phyloP scores from a whole-genome alignment of 2,329 filamentous ascomycete species.

The Cladosporium halotolerans region DNA sequence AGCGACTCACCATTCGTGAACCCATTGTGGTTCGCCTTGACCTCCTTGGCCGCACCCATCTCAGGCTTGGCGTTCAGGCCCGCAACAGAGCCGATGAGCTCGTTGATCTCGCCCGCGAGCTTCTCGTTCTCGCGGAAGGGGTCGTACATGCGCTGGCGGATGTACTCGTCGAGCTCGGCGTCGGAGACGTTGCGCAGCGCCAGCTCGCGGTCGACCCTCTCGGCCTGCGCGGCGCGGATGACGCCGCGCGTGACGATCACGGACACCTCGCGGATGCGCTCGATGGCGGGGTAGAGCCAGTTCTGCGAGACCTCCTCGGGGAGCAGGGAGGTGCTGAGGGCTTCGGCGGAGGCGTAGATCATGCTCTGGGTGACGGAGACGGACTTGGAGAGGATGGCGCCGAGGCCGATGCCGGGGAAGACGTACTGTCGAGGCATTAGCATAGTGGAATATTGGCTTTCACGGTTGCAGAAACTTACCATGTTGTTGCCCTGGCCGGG shows the following conservation, averaged over 20 bases:
- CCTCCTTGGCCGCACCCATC: neutral
- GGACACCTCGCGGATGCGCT: conserved; percentile 85
- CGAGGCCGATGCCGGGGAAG: conserved; percentile 92
- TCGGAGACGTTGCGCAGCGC: conserved; percentile 62
- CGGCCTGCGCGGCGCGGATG: conserved; percentile 82
- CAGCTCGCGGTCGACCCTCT: conserved; percentile 52
- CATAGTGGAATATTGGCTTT: neutral
- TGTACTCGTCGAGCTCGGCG: conserved; percentile 64
- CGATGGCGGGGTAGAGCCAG: conserved; percentile 85
- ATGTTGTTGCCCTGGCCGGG: conserved; percentile 68
- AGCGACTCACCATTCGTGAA: conserved; percentile 3
- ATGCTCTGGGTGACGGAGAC: conserved; percentile 85
- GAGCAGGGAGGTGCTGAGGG: conserved; percentile 71
- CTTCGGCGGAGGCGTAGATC: conserved; percentile 89
- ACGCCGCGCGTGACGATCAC: conserved; percentile 82
- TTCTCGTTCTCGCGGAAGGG: conserved; percentile 42
- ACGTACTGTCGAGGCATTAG: conserved; percentile 54
- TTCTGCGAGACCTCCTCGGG: conserved; percentile 74
- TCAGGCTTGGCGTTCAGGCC: neutral
- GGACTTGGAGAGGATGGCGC: conserved; percentile 84
- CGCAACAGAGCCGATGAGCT: conserved; percentile 7
- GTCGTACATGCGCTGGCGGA: conserved; percentile 46
- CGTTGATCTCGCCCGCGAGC: conserved; percentile 33
- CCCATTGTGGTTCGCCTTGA: conserved; percentile 7
- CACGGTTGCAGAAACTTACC: conserved; percentile 19